These are phyloP conservation scores for Apiotrichum siamense DNA, from an alignment of 1,284 basidiomycete species.

Conservation along the genomic window DNA sequence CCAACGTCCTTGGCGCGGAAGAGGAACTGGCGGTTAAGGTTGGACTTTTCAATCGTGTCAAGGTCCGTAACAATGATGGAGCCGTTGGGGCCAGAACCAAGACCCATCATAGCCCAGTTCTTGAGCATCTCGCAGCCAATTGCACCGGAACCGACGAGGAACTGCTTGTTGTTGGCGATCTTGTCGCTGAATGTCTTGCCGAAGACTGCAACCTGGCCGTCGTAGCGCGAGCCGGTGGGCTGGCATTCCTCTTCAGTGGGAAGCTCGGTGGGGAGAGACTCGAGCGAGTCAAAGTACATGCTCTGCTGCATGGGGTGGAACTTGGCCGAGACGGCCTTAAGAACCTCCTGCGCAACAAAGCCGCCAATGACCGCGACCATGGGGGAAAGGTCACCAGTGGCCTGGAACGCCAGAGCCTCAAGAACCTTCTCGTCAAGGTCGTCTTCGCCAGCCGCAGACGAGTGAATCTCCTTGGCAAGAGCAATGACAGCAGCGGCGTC, in stretches of 20 bases:
- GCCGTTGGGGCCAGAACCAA: slow-evolving; percentile 75
- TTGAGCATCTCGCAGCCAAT: slow-evolving; percentile 99
- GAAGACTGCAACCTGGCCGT: slow-evolving; percentile 93
- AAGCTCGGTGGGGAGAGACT: slow-evolving; percentile 71
- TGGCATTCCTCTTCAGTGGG: slow-evolving; percentile 83
- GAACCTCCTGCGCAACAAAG: slow-evolving; percentile 95
- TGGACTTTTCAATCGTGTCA: slow-evolving; percentile 99
- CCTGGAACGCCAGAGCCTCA: slow-evolving; percentile 84
- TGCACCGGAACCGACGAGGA: slow-evolving; percentile 95
- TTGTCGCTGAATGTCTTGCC: slow-evolving; percentile 89
- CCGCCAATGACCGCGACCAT: slow-evolving; percentile 92
- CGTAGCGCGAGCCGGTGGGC: slow-evolving; percentile 79
- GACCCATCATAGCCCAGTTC: slow-evolving; percentile 99
- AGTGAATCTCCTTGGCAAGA: slow-evolving; percentile 67
- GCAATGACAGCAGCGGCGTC: slow-evolving; percentile 70
- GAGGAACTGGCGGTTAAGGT: slow-evolving; percentile 96
- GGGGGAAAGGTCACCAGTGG: slow-evolving; percentile 85
- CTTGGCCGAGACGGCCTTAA: slow-evolving; percentile 96
- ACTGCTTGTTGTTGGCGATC: slow-evolving; percentile 84
- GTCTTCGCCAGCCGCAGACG: slow-evolving; percentile 54
- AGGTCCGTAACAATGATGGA: slow-evolving; percentile 92
- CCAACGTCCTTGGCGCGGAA: slow-evolving; percentile 97
- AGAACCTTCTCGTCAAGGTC: slow-evolving; percentile 72
- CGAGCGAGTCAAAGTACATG: slow-evolving; percentile 96
- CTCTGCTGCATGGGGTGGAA: slow-evolving; percentile 96